Evolutionary conservation across 2,329 filamentous ascomycete genomes (phyloP).

Genomic region (Aspergillus novofumigatus): DNA sequence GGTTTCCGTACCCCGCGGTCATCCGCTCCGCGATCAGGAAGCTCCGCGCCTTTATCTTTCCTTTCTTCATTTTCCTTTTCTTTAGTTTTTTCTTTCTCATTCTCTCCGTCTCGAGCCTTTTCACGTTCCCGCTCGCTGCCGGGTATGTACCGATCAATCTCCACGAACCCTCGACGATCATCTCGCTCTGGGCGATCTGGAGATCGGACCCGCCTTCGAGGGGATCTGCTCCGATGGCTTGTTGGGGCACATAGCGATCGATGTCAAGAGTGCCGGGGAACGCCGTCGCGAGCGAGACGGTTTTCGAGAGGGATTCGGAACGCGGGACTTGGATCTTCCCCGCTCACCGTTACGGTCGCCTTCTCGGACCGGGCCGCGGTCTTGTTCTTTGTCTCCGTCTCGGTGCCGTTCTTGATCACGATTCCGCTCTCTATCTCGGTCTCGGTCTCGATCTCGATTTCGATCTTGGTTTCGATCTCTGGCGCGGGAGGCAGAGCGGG

Average conservation of each 20-base stretch:
- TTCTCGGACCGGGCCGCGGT: conserved; percentile 10
- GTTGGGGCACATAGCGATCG: conserved; percentile 42
- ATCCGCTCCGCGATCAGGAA: conserved; percentile 7
- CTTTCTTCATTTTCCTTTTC: conserved; percentile 9
- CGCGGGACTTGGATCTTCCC: conserved; percentile 13
- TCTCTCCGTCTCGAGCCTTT: conserved; percentile 17
- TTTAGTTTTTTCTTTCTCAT: conserved; percentile 8
- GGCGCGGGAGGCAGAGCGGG: conserved; percentile 15
- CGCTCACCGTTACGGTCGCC: conserved; percentile 18
- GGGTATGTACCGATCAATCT: conserved; percentile 46
- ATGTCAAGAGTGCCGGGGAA: conserved; percentile 35
- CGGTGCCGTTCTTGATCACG: not conserved
- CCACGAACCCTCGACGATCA: conserved; percentile 29
- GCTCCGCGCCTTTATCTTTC: conserved; percentile 17
- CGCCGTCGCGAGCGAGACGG: conserved; percentile 31
- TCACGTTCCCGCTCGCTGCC: conserved; percentile 29
- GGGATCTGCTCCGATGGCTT: conserved; percentile 39
- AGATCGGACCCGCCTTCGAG: conserved; percentile 36
- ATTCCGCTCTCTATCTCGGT: conserved; percentile 9
- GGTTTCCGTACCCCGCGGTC: not conserved
- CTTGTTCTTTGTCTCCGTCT: conserved; percentile 4
- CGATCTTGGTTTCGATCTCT: conserved; percentile 9
- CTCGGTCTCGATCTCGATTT: conserved; percentile 8
- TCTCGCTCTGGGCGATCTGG: conserved; percentile 34
- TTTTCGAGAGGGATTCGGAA: conserved; percentile 16